Evolutionary conservation across 1,284 basidiomycete genomes (phyloP).

Genomic region (Exobasidium cylindrosporum): DNA sequence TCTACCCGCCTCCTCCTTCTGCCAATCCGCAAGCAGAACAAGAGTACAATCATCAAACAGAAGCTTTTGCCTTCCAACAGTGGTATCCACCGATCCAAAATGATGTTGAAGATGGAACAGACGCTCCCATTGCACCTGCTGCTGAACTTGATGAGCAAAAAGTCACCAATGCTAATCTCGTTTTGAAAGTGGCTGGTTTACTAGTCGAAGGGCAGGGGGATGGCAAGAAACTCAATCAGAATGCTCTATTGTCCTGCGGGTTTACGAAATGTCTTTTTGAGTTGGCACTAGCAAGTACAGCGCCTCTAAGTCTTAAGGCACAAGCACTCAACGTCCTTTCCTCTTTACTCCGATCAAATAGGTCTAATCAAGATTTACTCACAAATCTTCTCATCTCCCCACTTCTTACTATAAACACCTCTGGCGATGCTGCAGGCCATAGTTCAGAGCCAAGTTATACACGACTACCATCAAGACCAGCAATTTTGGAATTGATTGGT

Average conservation of each 20-base stretch:
- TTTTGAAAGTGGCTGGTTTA: constrained; percentile 73
- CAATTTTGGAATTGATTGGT: constrained; percentile 29
- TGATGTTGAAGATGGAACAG: not conserved
- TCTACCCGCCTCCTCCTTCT: constrained; percentile 71
- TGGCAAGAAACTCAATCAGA: constrained; percentile 61
- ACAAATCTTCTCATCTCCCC: constrained; percentile 37
- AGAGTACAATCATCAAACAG: constrained; percentile 60
- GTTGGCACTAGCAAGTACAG: constrained; percentile 83
- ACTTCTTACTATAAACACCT: constrained; percentile 15
- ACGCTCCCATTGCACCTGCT: not conserved
- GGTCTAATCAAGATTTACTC: constrained; percentile 60
- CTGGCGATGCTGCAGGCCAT: not conserved
- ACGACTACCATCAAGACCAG: constrained; percentile 29
- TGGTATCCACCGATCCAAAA: constrained; percentile 61
- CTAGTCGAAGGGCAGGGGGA: constrained; percentile 58
- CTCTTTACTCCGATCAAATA: constrained; percentile 36
- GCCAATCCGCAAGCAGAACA: constrained; percentile 63
- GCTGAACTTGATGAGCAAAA: constrained; percentile 70
- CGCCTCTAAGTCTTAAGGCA: constrained; percentile 75
- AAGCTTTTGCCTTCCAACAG: constrained; percentile 91
- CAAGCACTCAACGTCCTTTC: constrained; percentile 69
- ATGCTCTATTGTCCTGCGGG: constrained; percentile 61
- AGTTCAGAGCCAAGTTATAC: constrained; percentile 17
- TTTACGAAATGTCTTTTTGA: constrained; percentile 82
- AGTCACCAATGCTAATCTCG: constrained; percentile 70